A percentile compares a stretch with the other conserved stretches of the same genome.
phyloP scores from a whole-genome alignment of 2,329 filamentous ascomycete species.

The Trichoderma harzianum region DNA sequence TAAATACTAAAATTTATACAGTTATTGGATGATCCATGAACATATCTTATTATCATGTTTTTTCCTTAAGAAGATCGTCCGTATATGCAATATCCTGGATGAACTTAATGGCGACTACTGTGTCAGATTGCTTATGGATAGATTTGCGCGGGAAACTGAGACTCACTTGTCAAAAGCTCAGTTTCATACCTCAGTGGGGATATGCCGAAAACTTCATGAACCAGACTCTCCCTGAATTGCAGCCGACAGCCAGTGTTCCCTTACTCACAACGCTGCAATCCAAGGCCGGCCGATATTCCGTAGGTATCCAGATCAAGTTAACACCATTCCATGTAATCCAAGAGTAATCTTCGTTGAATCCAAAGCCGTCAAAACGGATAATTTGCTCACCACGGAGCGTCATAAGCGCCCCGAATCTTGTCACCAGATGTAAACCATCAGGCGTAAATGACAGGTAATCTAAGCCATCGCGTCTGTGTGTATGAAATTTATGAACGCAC shows the following conservation, averaged over 20 bases:
- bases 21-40: too few species aligned
- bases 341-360: background rate
- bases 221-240: slow-evolving; percentile 18
- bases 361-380: background rate
- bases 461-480: too few species aligned
- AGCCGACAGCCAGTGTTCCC: slow-evolving; percentile 16
- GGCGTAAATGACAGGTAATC: background rate
- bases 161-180: too few species aligned
- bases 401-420: background rate
- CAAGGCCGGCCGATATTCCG: slow-evolving; percentile 7
- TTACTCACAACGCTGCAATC: background rate
- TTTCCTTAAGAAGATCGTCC: too few species aligned
- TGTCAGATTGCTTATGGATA: too few species aligned
- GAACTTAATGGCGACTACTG: too few species aligned
- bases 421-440: background rate
- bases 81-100: too few species aligned
- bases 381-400: background rate
- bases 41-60: too few species aligned
- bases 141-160: too few species aligned
- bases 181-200: too few species aligned
- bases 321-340: slow-evolving; percentile 19
- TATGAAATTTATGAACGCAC: background rate
- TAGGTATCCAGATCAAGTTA: slow-evolving; percentile 19
- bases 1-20: too few species aligned
- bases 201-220: slow-evolving; percentile 14